Conservation (phyloP, 768 basidiomycete genomes). For the Clavaria fumosa region DNA sequence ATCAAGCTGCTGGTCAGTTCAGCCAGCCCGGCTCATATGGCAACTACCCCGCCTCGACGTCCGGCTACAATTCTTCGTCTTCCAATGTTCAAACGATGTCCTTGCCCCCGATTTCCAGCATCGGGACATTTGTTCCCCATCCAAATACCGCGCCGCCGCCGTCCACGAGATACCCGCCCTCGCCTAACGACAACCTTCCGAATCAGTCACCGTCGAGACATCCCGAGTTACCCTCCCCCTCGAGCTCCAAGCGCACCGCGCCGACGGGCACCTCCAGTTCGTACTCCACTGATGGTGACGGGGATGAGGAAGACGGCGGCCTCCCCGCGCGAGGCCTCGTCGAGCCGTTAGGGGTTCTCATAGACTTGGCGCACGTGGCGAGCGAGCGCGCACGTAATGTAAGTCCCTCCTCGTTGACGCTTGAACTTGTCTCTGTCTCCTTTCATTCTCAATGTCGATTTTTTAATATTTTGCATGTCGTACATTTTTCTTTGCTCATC, state of each 20-base stretch:
- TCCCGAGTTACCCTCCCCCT: conserved; percentile 17
- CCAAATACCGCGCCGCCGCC: too few species aligned
- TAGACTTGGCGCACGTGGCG: conserved; percentile 70
- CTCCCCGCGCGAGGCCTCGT: conserved; percentile 69
- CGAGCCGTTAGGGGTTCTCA: conserved; percentile 76
- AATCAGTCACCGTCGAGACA: conserved; percentile 20
- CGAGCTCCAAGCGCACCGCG: conserved; percentile 43
- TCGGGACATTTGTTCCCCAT: conserved; percentile 44
- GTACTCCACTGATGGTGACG: conserved; percentile 74
- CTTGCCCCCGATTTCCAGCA: conserved; percentile 58
- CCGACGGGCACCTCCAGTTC: conserved; percentile 57
- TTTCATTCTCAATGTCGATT: conserved; percentile 4
- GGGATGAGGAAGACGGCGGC: conserved; percentile 67
- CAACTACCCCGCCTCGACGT: conserved; percentile 31
- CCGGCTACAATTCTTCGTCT: conserved; percentile 25
- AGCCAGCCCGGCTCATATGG: too few species aligned
- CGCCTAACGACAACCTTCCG: conserved; percentile 25
- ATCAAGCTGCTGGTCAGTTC: too few species aligned
- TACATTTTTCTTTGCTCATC: conserved; percentile 10
- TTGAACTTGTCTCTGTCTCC: background rate
- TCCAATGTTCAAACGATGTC: conserved; percentile 30
- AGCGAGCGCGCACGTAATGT: conserved; percentile 69
- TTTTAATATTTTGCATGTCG: conserved; percentile 4
- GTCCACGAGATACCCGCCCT: too few species aligned
- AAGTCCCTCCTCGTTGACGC: conserved; percentile 9